Base-by-base conservation (phyloP, 495 filamentous ascomycete genomes). In the Hypoxylon lenormandii region DNA sequence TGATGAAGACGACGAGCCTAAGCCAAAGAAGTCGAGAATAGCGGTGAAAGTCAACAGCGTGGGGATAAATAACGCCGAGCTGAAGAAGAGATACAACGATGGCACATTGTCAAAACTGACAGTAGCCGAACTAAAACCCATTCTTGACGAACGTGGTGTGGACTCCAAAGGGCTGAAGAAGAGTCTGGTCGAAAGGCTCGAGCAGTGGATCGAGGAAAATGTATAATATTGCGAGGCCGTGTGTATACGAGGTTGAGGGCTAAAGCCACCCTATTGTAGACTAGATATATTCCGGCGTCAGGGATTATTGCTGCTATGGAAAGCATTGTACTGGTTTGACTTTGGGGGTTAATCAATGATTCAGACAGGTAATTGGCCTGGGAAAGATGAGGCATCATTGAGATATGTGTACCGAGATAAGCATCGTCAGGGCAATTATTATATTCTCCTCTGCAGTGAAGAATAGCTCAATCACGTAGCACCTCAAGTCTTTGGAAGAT, bases 151-250 rank as follows among this genome's bases (percentile, higher is more conserved):
- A 3, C 91, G 91, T 66, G 86, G 87, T 5, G 74, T 93, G 15
- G 80, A 82, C 45, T 80, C 84, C 5, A 80, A 76, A 18, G 91
- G 92, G 0, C 91, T 91, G 78, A 97, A 97, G 77, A 85, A 82
- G 3, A 90, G 95, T 47, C 80, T 97, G 13, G 76, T 97, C 2
- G 91, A 94, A 45, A 87, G 86, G 40, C 82, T 97, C 13, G 91
- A 94, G 74, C 84, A 89, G 64, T 92, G 86, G 78, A 87, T 94
- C 56, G 92, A 96, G 72, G 76, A 76, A 3, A 82, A 83, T 60
- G 61, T 67, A 40, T 82, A 63, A 75, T 28, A 15, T 54, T 10
- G 40, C 30, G 19, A n/a, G 0, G 12, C 12, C 15, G 21, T 12
- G 21, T 13, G n/a, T 38, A 50, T 47, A 5, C 13, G n/a, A 19